A percentile compares a stretch with the other conserved stretches of the same genome.
phyloP scores from a whole-genome alignment of 2,329 filamentous ascomycete genomes.

The Ilyonectria sp. region DNA sequence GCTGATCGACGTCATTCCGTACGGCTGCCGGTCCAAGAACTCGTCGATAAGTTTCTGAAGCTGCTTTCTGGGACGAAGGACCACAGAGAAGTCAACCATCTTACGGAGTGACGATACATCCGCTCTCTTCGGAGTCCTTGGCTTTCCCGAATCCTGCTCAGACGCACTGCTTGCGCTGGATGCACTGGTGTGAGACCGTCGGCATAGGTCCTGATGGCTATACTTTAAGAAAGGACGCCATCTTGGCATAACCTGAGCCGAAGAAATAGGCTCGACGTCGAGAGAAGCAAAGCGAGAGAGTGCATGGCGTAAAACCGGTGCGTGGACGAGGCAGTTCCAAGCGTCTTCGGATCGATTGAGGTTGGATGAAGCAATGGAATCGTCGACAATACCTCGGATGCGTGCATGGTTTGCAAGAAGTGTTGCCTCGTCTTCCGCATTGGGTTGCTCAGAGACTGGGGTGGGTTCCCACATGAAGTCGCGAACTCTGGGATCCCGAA shows the following conservation, averaged over 20 bases:
- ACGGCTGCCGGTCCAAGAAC: not conserved
- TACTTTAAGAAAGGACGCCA: not conserved
- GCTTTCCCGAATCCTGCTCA: not conserved
- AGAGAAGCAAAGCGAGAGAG: constrained; percentile 8
- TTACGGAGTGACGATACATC: constrained; percentile 15
- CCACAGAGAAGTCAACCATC: constrained; percentile 19
- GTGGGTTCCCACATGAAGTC: constrained; percentile 4
- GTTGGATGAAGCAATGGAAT: constrained; percentile 20
- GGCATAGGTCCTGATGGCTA: too few species aligned
- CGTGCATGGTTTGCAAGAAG: constrained; percentile 3
- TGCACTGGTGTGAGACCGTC: too few species aligned
- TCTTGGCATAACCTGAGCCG: constrained; percentile 10
- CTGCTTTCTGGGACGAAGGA: not conserved
- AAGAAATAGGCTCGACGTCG: constrained; percentile 22
- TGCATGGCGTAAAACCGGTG: constrained; percentile 9
- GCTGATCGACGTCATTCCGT: not conserved
- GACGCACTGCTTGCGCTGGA: too few species aligned
- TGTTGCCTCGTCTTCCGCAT: not conserved
- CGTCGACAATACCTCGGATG: constrained; percentile 18
- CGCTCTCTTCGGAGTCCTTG: not conserved
- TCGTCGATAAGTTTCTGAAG: not conserved
- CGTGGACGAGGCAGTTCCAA: constrained; percentile 26
- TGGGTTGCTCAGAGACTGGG: not conserved
- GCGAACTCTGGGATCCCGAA: constrained; percentile 4
- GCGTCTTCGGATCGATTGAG: constrained; percentile 20